Evolutionary conservation across 495 filamentous ascomycete species (phyloP), one percentile per base, ranked within the genome.

Genomic region (Aspergillus saccharolyticus): DNA sequence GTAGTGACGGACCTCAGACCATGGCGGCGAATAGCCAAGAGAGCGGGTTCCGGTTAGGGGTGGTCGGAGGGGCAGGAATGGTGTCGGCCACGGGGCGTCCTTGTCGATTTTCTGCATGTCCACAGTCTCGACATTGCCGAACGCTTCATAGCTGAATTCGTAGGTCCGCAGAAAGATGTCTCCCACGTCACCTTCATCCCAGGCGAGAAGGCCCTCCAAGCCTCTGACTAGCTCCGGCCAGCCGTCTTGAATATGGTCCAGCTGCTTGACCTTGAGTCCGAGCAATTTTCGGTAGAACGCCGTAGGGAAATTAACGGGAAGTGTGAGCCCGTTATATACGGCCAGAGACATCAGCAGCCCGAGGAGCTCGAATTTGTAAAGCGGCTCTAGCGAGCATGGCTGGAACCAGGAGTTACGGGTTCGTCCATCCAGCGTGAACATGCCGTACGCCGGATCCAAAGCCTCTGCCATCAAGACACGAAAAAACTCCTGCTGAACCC

Each of bases 401-500:
- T 87, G 84, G 64, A 97, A 94, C 90, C 93, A 98, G 19, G 85
- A 85, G 76, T 91, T 85, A 20, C 83, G 82, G 0, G 87, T 90
- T 43, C 80, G 74, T 4, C 80, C 72, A 64, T 97, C 90, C 50
- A 86, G 81, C 0, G 85, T 85, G 69, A 97, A 97, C 65, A 79
- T 80, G 65, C 85, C 91, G 61, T 88, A 89, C 42, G 86, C 79
- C 10, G 90, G 84, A 66, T 90, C 78, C 22, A 97, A 73, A 3
- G 86, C 88, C 64, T 96, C 86, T 5, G 78, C 83, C 61, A 96
- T 83, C 52, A 88, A 83, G 42, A 96, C 64, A 30, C 89, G 84
- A 74, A 98, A 97, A 71, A 96, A 97, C 57, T 98, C 94, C 66
- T 93, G 91, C 58, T 96, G 90, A 4, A 97, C 90, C 50, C 94